These are phyloP conservation scores for Anthostomella pinea DNA, from an alignment of 2,329 filamentous ascomycete genomes.

Conservation along the genomic window DNA sequence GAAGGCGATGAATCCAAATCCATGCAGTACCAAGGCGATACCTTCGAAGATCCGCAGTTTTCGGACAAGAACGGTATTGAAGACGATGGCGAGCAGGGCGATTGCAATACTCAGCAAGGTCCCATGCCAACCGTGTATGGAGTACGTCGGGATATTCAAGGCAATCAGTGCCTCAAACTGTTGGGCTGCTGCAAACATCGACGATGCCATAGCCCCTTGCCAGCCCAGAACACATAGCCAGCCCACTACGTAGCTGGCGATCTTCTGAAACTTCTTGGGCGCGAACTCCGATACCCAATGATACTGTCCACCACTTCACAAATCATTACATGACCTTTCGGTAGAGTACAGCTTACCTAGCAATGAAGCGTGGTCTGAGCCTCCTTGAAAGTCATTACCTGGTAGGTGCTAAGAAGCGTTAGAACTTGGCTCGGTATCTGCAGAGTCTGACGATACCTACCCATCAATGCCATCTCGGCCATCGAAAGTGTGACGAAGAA, in stretches of 20 bases:
- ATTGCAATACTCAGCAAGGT: slow-evolving; percentile 42
- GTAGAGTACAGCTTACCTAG: no score
- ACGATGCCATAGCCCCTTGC: slow-evolving; percentile 38
- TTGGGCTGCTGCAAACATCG: slow-evolving; percentile 8
- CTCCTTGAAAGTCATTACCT: no score
- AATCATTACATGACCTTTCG: no score
- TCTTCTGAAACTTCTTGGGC: slow-evolving; percentile 44
- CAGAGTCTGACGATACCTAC: no score
- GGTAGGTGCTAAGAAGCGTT: no score
- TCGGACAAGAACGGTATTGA: slow-evolving; percentile 43
- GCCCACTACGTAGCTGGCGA: slow-evolving; percentile 50
- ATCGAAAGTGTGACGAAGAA: neutral
- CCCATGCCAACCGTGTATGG: slow-evolving; percentile 36
- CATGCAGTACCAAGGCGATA: slow-evolving; percentile 42
- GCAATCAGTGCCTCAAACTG: neutral
- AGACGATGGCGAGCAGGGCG: slow-evolving; percentile 37
- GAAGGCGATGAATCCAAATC: slow-evolving; percentile 42
- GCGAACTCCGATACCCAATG: slow-evolving; percentile 57
- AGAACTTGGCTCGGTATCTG: no score
- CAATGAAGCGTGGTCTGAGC: no score
- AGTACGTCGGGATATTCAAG: neutral
- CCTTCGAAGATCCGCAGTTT: slow-evolving; percentile 42
- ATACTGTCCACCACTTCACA: no score
- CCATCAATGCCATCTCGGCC: neutral
- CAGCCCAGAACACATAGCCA: slow-evolving; percentile 47